Conservation (phyloP, 768 basidiomycete genomes). For the Tulasnella sp. region DNA sequence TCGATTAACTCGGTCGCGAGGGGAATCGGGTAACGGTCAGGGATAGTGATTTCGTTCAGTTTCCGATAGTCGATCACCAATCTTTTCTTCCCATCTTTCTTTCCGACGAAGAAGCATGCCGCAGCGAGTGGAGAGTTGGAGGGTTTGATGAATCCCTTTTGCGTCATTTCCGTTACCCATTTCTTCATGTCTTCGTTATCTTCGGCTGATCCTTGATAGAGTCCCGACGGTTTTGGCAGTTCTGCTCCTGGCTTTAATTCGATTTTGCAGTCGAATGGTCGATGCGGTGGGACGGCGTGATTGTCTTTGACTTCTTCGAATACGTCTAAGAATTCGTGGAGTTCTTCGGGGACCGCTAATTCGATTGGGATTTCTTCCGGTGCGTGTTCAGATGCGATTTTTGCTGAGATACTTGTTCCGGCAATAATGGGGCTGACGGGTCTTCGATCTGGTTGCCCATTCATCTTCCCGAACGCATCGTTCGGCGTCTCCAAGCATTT, state of each 20-base stretch:
- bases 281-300: not conserved
- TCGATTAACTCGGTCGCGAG: slow-evolving; percentile 22
- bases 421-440: not conserved
- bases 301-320: not conserved
- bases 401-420: not conserved
- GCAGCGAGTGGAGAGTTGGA: slow-evolving; percentile 24
- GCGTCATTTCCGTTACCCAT: slow-evolving; percentile 26
- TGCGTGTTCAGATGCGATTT: not conserved
- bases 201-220: not conserved
- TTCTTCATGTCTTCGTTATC: slow-evolving; percentile 1
- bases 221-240: not conserved
- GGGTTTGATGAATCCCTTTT: slow-evolving; percentile 22
- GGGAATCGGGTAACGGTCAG: slow-evolving; percentile 24
- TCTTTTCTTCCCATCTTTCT: slow-evolving; percentile 24
- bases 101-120: slow-evolving; percentile 28
- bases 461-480: not conserved
- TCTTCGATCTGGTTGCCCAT: not conserved
- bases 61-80: slow-evolving; percentile 24
- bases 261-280: not conserved
- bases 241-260: not conserved
- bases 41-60: slow-evolving; percentile 23
- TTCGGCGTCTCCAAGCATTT: not conserved
- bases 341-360: not conserved
- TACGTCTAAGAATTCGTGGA: slow-evolving; percentile 5
- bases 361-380: not conserved